phyloP scores from a whole-genome alignment of 177 flowering plant genomes.

The Vitis hybrid region DNA sequence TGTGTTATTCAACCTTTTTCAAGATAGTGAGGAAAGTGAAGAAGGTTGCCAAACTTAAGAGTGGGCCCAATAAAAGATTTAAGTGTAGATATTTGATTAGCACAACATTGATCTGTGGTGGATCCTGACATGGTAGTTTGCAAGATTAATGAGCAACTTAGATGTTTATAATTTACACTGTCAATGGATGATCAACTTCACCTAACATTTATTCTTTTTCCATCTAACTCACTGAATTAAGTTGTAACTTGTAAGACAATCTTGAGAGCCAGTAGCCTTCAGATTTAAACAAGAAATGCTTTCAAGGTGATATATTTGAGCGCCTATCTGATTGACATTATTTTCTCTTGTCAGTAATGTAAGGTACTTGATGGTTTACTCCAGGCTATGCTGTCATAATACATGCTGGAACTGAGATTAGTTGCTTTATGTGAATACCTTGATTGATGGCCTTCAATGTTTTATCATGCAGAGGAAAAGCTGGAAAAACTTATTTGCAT shows the following conservation, averaged over 20 bases:
- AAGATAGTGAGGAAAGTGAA: not conserved
- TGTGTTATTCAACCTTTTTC: no score
- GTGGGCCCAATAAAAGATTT: not conserved
- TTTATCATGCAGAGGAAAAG: constrained; percentile 57
- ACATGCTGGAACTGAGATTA: not conserved
- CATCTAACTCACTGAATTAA: not conserved
- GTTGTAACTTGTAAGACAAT: not conserved
- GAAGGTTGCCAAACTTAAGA: not conserved
- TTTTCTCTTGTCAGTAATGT: not conserved
- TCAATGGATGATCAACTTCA: not conserved
- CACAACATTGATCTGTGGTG: not conserved
- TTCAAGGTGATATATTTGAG: not conserved
- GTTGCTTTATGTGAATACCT: not conserved
- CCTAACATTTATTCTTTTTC: not conserved
- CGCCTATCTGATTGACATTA: not conserved
- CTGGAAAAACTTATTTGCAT: constrained; percentile 89
- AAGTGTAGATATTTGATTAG: not conserved
- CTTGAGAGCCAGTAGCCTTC: not conserved
- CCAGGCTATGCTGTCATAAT: not conserved
- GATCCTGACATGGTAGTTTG: not conserved
- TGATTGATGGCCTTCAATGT: constrained; percentile 3
- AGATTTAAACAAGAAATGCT: constrained; percentile 2
- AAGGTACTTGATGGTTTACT: not conserved
- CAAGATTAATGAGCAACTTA: not conserved
- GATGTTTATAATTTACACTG: not conserved